phyloP scores from a whole-genome alignment of 1,284 basidiomycete species.

The Malassezia equina region DNA sequence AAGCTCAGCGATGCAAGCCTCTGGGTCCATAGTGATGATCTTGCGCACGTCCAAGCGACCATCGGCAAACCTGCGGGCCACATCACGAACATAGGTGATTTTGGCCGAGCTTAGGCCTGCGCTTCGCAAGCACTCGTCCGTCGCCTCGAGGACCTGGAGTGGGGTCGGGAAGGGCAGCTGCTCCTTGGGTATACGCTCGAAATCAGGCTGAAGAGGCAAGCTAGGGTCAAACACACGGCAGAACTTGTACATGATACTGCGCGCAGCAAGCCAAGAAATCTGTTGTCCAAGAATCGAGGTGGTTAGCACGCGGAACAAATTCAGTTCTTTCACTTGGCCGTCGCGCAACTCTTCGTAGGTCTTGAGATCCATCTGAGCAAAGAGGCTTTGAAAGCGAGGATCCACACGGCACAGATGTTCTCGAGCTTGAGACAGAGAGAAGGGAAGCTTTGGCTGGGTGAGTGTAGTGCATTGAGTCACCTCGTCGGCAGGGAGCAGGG shows the following conservation, averaged over 20 bases:
- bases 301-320: constrained; percentile 50
- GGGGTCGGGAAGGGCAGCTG: constrained; percentile 41
- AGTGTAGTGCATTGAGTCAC: constrained; percentile 10
- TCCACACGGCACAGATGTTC: constrained; percentile 6
- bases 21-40: constrained; percentile 30
- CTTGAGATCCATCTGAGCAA: constrained; percentile 14
- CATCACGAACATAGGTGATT: constrained; percentile 40
- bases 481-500: constrained; percentile 8
- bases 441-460: constrained; percentile 6
- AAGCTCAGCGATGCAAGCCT: constrained; percentile 34
- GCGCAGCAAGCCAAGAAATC: constrained; percentile 79
- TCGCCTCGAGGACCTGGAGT: constrained; percentile 26
- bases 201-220: constrained; percentile 21
- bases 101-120: constrained; percentile 41
- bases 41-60: constrained; percentile 36
- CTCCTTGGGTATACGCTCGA: constrained; percentile 29
- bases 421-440: constrained; percentile 7
- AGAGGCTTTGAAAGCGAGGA: constrained; percentile 9
- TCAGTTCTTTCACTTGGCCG: constrained; percentile 51
- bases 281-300: constrained; percentile 72
- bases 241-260: constrained; percentile 74
- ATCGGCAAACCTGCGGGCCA: constrained; percentile 34
- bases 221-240: constrained; percentile 49
- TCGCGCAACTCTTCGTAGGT: constrained; percentile 54
- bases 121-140: constrained; percentile 28